Base-by-base conservation (phyloP, 2,329 filamentous ascomycete genomes). In the Fusarium udum region DNA sequence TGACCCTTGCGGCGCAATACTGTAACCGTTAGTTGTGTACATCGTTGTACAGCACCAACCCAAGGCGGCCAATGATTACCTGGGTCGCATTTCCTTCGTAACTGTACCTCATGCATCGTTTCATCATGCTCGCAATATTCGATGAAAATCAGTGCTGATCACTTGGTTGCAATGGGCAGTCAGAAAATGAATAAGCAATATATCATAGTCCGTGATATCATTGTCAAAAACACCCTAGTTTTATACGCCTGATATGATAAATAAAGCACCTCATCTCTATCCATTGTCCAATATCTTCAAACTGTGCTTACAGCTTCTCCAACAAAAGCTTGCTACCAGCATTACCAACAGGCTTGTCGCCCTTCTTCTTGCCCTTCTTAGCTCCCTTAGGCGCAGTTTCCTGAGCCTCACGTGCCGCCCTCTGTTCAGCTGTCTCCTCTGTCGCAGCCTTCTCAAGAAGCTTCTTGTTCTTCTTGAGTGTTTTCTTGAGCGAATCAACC, bases 401-500 rank as follows among this genome's bases (percentile, higher is more conserved):
- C 48, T 85, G 86, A 39, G 85, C 87, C 75, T 86, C 86, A 55
- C 84, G 87, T 77, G 81, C 85, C 2, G 83, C 83, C 78, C 85
- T 87, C 80, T 88, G 88, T 78, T 87, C 86, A 10, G 82, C 79
- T 26, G 84, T 90, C 84, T 87, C 89, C 77, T 88, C 88, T 51
- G 82, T 87, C 4, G 92, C 91, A 15, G 92, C 92, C 80, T 89
- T 90, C 79, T 93, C 86, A 64, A 97, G 84, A 68, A 85, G 84
- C 83, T 92, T 91, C 85, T 90, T 93, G 75, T 91, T 90, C 84
- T 92, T 92, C 84, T 90, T 92, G 75, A 98, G 83, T 20, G 86
- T 88, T 81, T 91, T 90, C 79, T 91, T 85, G 59, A 97, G 84
- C 77, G 93, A 91, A 22, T 88, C 86, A 77, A 87, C 90, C 76